Conservation (phyloP, 2,329 filamentous ascomycete species). For the Colletotrichum sojae region DNA sequence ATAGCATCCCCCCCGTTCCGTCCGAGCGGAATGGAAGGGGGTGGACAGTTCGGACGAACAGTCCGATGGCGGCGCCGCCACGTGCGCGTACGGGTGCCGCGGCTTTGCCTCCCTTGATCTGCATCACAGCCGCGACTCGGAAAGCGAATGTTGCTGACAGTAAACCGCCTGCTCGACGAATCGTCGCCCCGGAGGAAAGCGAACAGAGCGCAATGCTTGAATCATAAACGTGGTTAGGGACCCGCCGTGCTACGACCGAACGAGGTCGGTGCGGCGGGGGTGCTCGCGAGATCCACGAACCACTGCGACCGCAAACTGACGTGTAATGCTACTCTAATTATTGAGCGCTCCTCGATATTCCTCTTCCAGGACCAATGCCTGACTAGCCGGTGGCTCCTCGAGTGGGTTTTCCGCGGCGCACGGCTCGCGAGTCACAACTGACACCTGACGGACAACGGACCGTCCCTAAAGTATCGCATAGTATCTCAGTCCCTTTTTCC, state of each 20-base stretch:
- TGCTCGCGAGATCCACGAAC: constrained; percentile 8
- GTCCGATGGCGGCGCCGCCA: no score
- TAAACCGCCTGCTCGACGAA: background rate
- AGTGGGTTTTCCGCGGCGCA: constrained; percentile 8
- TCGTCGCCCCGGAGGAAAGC: background rate
- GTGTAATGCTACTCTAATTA: constrained; percentile 6
- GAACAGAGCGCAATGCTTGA: constrained; percentile 20
- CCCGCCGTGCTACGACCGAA: constrained; percentile 7
- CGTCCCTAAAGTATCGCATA: constrained; percentile 14
- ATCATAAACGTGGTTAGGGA: constrained; percentile 20
- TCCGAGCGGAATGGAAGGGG: no score
- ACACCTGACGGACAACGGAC: constrained; percentile 12
- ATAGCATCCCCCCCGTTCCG: no score
- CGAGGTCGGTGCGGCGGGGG: background rate
- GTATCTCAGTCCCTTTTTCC: background rate
- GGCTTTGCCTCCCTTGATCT: no score
- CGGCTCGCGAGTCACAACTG: constrained; percentile 5
- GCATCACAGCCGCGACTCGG: no score
- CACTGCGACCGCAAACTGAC: constrained; percentile 2
- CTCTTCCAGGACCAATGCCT: constrained; percentile 1
- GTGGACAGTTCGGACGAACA: no score
- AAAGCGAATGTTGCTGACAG: no score
- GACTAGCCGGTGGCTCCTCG: background rate
- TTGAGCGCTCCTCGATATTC: background rate
- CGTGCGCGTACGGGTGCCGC: no score